Evolutionary conservation across 345 rosid species (phyloP), one percentile per base, ranked within the genome.

Genomic region (Eucalyptus regnans): DNA sequence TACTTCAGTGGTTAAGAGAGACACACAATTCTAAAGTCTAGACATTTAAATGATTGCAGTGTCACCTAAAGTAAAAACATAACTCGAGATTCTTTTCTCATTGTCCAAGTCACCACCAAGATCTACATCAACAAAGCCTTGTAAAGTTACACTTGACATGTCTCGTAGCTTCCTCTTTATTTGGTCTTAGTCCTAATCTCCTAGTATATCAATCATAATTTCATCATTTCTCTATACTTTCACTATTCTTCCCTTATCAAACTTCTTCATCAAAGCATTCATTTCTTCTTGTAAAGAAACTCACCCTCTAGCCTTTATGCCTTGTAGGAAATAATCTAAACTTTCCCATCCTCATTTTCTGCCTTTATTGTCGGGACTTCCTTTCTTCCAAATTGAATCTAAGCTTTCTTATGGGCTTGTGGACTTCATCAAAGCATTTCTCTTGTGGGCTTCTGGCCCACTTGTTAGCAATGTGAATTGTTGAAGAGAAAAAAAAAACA

Each of bases 331-430:
- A 27, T 7, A 60, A 60, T 60, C 66, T 60, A 0, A 25, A 60
- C 7, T 60, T 60, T 27, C 31, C 13, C 7, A 27, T 60, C 66
- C 66, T 60, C 66, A 27, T 60, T 60, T 25, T 11, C 16, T 27
- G 4, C 66, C 14, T 27, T 27, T 12, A 27, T 60, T 0, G 66
- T 60, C 15, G 0, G 0, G 29, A 58, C n/a, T 58, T 11, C n/a
- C n/a, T 1, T 25, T 27, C n/a, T 58, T 58, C 14, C 66, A 58
- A 58, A 58, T 25, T 58, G 15, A 58, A 27, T 58, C 66, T 58
- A 58, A 9, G 13, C 64, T 58, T 58, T 58, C 66, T 58, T 58
- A 11, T 11, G n/a, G n/a, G 29, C n/a, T 25, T 25, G 56, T 52
- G 56, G 56, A 52, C 56, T 52, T 52, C 23, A 52, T 52, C 56